Evolutionary conservation across 2,329 filamentous ascomycete species (phyloP).

Genomic region (Trichoderma guizhouense): DNA sequence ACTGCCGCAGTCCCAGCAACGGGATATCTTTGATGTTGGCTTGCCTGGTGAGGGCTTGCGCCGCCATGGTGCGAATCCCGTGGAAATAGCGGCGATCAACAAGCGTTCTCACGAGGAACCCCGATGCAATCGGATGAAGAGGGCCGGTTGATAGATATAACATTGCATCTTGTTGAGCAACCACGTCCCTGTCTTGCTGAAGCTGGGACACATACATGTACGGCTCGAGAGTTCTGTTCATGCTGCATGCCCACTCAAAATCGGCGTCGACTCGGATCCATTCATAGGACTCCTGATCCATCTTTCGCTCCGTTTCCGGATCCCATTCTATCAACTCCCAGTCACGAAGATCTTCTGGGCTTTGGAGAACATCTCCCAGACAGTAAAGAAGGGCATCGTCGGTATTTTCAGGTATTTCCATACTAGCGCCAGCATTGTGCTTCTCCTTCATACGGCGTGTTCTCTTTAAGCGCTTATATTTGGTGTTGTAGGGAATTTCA

Average conservation of each 20-base stretch:
- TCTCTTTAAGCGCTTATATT: slow-evolving; percentile 94
- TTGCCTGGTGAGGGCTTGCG: slow-evolving; percentile 72
- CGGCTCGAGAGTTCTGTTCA: slow-evolving; percentile 75
- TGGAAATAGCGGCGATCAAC: slow-evolving; percentile 93
- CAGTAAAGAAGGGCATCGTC: slow-evolving; percentile 87
- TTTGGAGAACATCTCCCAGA: slow-evolving; percentile 84
- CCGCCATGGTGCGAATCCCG: slow-evolving; percentile 84
- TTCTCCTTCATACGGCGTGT: slow-evolving; percentile 80
- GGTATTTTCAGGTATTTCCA: slow-evolving; percentile 59
- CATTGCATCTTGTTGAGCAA: slow-evolving; percentile 77
- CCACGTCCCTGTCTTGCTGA: slow-evolving; percentile 94
- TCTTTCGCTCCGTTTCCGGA: slow-evolving; percentile 79
- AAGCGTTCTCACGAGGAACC: slow-evolving; percentile 82
- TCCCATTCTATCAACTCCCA: slow-evolving; percentile 91
- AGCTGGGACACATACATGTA: slow-evolving; percentile 99
- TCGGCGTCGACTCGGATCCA: slow-evolving; percentile 98
- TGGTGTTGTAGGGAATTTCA: slow-evolving; percentile 97
- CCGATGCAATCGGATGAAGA: slow-evolving; percentile 78
- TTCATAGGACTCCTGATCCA: slow-evolving; percentile 96
- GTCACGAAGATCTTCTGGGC: slow-evolving; percentile 72
- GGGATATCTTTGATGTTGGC: slow-evolving; percentile 62
- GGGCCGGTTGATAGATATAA: slow-evolving; percentile 66
- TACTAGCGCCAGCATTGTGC: slow-evolving; percentile 52
- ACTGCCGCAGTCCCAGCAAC: slow-evolving; percentile 77
- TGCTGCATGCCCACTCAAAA: slow-evolving; percentile 93